A percentile compares a stretch with the other conserved stretches of the same genome.
Evolutionary conservation across 768 basidiomycete genomes (phyloP).

Genomic region (Suillus sp.): DNA sequence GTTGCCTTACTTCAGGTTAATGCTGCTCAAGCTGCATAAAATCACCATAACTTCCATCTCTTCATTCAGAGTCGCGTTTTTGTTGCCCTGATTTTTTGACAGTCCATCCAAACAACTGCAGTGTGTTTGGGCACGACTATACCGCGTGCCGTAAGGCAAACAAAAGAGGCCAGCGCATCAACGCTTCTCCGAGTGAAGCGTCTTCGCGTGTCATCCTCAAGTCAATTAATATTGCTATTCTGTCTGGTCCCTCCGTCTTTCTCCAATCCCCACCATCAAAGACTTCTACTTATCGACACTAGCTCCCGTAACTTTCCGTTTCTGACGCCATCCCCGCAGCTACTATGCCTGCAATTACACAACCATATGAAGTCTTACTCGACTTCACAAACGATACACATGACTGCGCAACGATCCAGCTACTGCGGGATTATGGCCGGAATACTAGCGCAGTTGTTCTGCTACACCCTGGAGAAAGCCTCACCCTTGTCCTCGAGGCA

Average conservation of each 20-base stretch:
- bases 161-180: constrained; percentile 30
- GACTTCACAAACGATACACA: constrained; percentile 72
- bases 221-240: constrained; percentile 15
- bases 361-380: constrained; percentile 65
- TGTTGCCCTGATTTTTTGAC: constrained; percentile 25
- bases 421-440: constrained; percentile 64
- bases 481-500: constrained; percentile 69
- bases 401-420: constrained; percentile 63
- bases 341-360: constrained; percentile 60
- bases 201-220: constrained; percentile 21
- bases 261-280: constrained; percentile 11
- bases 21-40: constrained; percentile 15
- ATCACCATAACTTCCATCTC: constrained; percentile 10
- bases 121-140: constrained; percentile 23
- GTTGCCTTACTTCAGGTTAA: constrained; percentile 16
- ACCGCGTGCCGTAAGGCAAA: constrained; percentile 34
- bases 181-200: constrained; percentile 25
- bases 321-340: constrained; percentile 8
- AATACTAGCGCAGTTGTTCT: constrained; percentile 54
- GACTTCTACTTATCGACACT: constrained; percentile 18
- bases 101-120: constrained; percentile 9
- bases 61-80: constrained; percentile 12
- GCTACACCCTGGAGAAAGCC: constrained; percentile 61
- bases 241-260: constrained; percentile 19
- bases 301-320: constrained; percentile 38